Evolutionary conservation across 1,139 yeast genomes (phyloP), one percentile per base, ranked within the genome.

Genomic region (Blastobotrys apis): DNA sequence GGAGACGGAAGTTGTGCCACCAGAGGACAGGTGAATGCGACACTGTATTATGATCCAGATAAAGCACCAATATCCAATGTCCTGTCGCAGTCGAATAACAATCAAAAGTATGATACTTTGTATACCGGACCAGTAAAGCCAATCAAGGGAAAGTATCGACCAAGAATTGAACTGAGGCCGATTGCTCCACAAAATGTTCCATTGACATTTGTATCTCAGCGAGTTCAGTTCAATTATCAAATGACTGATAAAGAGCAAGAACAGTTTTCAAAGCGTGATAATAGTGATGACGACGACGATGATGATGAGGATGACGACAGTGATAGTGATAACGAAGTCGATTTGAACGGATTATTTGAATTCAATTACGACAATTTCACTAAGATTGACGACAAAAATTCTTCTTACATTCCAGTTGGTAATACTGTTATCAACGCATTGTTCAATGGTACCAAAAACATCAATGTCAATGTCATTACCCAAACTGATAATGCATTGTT

Each of bases 21-120:
- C 19, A 75, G 99, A 60, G 88, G 94, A 4, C 76, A 78, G 25
- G 92, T 86, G 4, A 84, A 85, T 55, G 95, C 83, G 0, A 74
- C 94, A 0, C 71, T 90, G 2, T 69, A 69, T 50, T 71, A 72
- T 38, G 69, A 71, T 38, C 56, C 57, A 4, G 59, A 62, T 3
- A 57, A 63, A 8, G 74, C 73, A 16, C 66, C 75, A 0, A 53
- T 72, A 1, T 57, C 65, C 66, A 26, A 67, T 70, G 60, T 37
- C 50, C 71, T 88, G 30, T 87, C 77, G 60, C 97, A 94, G 64
- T 87, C 87, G 47, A 92, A 92, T 60, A 71, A 79, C 33, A 73
- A 80, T 48, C 76, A 81, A 47, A 92, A 94, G 64, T 90, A 85
- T 61, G 98, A 94, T 60, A 72, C 74, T 29, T 61, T 94, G 20